phyloP scores from a whole-genome alignment of 176 grass and related monocot species.

The Oryza punctata region DNA sequence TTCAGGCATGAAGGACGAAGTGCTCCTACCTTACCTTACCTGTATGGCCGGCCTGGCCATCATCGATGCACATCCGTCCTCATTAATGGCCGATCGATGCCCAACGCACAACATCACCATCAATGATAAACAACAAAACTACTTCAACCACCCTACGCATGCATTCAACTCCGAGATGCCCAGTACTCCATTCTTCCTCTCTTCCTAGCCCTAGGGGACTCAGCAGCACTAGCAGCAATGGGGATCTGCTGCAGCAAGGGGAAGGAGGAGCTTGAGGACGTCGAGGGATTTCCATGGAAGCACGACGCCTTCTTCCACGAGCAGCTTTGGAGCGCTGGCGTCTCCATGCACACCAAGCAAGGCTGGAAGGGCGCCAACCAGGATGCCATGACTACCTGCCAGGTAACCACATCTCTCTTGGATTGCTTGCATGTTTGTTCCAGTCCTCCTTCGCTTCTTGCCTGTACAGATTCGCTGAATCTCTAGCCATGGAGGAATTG shows the following conservation, averaged over 20 bases:
- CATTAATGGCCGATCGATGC: conserved; percentile 9
- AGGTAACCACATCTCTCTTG: conserved; percentile 39
- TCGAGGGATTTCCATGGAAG: conserved; percentile 51
- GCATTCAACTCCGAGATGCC: conserved; percentile 35
- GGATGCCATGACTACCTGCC: conserved; percentile 81
- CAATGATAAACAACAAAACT: background rate
- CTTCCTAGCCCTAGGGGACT: background rate
- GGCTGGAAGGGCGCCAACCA: conserved; percentile 95
- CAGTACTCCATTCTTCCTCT: background rate
- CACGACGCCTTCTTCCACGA: conserved; percentile 45
- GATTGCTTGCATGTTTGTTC: background rate
- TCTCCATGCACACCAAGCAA: conserved; percentile 82
- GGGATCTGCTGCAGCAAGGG: conserved; percentile 79
- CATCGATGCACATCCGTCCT: background rate
- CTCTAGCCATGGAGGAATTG: background rate
- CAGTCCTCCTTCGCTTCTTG: background rate
- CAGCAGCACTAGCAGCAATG: conserved; percentile 36
- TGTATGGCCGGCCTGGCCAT: no score
- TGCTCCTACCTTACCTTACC: background rate
- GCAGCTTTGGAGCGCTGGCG: conserved; percentile 48
- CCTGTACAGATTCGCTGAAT: background rate
- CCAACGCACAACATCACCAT: background rate
- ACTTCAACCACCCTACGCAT: background rate
- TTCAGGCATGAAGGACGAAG: no score
- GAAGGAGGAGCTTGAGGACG: conserved; percentile 27